phyloP scores from a whole-genome alignment of 768 basidiomycete species.

The Multifurca ochricompacta region DNA sequence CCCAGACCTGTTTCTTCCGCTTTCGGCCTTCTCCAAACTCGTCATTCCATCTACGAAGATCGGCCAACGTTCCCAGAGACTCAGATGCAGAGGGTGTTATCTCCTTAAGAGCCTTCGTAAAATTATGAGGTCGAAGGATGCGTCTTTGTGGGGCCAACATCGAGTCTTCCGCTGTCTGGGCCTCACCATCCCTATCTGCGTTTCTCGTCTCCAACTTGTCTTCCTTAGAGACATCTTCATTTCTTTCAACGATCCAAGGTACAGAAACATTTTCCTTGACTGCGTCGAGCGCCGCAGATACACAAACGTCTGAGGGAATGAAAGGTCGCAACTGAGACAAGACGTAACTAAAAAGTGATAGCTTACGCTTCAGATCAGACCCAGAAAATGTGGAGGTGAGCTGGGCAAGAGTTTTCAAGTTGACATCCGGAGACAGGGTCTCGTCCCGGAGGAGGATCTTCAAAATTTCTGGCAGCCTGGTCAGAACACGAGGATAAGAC shows the following conservation, averaged over 20 bases:
- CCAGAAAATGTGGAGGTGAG: slow-evolving; percentile 86
- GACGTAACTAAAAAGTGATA: neutral
- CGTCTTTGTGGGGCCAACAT: slow-evolving; percentile 26
- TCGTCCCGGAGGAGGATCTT: slow-evolving; percentile 85
- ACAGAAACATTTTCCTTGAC: slow-evolving; percentile 78
- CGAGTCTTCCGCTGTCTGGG: neutral
- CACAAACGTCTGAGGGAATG: slow-evolving; percentile 65
- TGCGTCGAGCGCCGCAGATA: slow-evolving; percentile 84
- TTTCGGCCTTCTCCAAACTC: slow-evolving; percentile 84
- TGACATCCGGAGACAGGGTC: slow-evolving; percentile 53
- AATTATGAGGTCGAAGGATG: slow-evolving; percentile 52
- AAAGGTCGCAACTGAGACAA: neutral
- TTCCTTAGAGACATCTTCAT: neutral
- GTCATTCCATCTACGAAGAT: slow-evolving; percentile 84
- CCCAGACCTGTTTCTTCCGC: slow-evolving; percentile 70
- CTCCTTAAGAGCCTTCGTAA: slow-evolving; percentile 77
- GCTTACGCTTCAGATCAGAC: slow-evolving; percentile 88
- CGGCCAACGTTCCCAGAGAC: slow-evolving; percentile 61
- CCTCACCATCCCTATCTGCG: neutral
- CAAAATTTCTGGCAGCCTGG: slow-evolving; percentile 57
- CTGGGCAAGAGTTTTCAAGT: slow-evolving; percentile 50
- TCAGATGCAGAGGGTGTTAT: slow-evolving; percentile 89
- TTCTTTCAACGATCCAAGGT: slow-evolving; percentile 51
- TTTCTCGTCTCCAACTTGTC: neutral
- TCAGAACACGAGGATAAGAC: neutral